These are phyloP conservation scores for Fusarium domesticum DNA, from an alignment of 2,329 filamentous ascomycete species.

Conservation along the genomic window DNA sequence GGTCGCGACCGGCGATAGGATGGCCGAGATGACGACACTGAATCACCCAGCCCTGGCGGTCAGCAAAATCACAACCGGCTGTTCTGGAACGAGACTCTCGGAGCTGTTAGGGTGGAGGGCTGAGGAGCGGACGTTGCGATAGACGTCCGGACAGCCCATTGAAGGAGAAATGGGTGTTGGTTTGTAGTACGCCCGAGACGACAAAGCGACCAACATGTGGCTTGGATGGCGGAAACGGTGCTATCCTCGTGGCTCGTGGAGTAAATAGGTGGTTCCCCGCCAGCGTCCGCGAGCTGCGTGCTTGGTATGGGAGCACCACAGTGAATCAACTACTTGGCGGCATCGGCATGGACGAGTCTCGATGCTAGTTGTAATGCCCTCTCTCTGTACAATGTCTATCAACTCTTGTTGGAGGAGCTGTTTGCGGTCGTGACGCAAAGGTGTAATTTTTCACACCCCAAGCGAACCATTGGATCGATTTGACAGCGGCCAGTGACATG, in stretches of 20 bases:
- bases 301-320: not conserved
- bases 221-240: too few species aligned
- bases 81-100: conserved; percentile 15
- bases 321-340: not conserved
- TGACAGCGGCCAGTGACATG: not conserved
- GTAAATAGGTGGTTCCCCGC: too few species aligned
- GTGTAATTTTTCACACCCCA: not conserved
- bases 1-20: conserved; percentile 11
- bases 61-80: conserved; percentile 29
- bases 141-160: too few species aligned
- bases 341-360: conserved; percentile 11
- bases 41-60: conserved; percentile 24
- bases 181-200: too few species aligned
- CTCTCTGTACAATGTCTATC: too few species aligned
- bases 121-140: too few species aligned
- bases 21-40: conserved; percentile 28
- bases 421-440: not conserved
- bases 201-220: too few species aligned
- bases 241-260: conserved; percentile 11
- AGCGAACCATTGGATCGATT: not conserved
- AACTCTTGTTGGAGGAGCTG: not conserved
- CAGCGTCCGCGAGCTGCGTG: conserved; percentile 8
- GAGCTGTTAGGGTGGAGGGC: conserved; percentile 2
- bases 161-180: too few species aligned
- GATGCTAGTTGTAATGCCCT: conserved; percentile 1